Evolutionary conservation across 176 grass and related monocot genomes (phyloP).

Genomic region (Chrysopogon serrulatus): DNA sequence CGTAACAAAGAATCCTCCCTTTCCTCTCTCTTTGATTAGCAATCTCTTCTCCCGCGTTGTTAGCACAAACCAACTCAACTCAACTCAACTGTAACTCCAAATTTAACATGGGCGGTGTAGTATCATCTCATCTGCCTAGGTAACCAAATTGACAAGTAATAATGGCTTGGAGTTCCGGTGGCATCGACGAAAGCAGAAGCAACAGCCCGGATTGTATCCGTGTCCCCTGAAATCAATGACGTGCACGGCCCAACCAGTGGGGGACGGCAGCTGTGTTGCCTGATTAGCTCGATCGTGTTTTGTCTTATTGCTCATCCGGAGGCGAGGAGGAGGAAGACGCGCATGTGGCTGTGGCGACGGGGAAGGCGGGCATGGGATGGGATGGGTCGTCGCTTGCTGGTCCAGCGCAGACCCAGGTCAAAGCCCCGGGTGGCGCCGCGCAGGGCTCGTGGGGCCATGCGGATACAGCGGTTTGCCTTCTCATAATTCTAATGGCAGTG

Average conservation of each 20-base stretch:
- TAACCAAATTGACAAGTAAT: background rate
- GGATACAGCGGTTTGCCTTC: background rate
- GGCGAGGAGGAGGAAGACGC: background rate
- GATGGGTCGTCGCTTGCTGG: background rate
- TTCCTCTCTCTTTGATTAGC: no score
- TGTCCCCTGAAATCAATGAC: no score
- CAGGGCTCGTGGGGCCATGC: background rate
- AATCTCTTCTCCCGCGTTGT: no score
- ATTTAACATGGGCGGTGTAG: background rate
- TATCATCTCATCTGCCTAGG: background rate
- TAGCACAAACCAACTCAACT: no score
- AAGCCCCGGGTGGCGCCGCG: background rate
- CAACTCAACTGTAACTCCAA: no score
- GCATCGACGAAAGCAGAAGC: background rate
- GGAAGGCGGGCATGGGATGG: background rate
- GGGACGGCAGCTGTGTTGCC: background rate
- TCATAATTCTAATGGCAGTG: no score
- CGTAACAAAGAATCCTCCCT: no score
- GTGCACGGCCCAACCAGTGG: background rate
- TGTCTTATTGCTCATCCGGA: background rate
- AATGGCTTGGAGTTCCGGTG: background rate
- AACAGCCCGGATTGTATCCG: no score
- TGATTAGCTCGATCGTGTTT: background rate
- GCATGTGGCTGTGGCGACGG: background rate
- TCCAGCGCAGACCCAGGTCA: background rate